Conservation (phyloP, 371 early-diverging fungal genomes). For the Dinochytrium kinnereticum region DNA sequence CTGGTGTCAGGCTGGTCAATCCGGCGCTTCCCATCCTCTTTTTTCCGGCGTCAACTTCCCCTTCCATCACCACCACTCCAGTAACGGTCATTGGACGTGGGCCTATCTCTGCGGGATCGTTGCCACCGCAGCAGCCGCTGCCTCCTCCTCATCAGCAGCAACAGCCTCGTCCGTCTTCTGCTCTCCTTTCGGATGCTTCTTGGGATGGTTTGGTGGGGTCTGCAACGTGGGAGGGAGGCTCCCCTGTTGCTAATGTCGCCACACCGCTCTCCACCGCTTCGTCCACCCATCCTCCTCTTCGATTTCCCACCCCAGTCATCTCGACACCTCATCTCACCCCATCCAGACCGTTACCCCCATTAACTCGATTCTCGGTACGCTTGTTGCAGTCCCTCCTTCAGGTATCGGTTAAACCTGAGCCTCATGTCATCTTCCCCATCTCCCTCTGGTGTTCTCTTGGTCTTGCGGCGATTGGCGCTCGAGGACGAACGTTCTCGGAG, state of each 20-base stretch:
- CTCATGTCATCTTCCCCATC: neutral
- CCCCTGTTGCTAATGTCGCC: too few species aligned
- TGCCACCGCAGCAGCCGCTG: neutral
- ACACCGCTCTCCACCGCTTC: neutral
- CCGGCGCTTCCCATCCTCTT: slow-evolving; percentile 3
- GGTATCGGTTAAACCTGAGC: neutral
- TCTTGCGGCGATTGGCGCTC: neutral
- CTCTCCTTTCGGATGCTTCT: too few species aligned
- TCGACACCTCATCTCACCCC: slow-evolving; percentile 4
- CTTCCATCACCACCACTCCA: neutral
- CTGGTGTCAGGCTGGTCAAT: neutral
- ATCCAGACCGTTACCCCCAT: neutral
- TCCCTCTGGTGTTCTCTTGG: slow-evolving; percentile 4
- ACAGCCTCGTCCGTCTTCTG: too few species aligned
- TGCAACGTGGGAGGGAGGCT: too few species aligned
- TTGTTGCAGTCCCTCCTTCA: neutral
- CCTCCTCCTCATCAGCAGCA: neutral
- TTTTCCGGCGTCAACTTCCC: neutral
- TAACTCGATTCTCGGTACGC: neutral
- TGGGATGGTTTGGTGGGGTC: too few species aligned
- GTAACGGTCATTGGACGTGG: too few species aligned
- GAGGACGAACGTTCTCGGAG: neutral
- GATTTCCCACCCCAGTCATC: too few species aligned
- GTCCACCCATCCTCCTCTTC: too few species aligned
- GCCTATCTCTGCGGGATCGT: neutral